Base-by-base conservation (phyloP, 139 green algal species). In the Spirogloea muscicola region DNA sequence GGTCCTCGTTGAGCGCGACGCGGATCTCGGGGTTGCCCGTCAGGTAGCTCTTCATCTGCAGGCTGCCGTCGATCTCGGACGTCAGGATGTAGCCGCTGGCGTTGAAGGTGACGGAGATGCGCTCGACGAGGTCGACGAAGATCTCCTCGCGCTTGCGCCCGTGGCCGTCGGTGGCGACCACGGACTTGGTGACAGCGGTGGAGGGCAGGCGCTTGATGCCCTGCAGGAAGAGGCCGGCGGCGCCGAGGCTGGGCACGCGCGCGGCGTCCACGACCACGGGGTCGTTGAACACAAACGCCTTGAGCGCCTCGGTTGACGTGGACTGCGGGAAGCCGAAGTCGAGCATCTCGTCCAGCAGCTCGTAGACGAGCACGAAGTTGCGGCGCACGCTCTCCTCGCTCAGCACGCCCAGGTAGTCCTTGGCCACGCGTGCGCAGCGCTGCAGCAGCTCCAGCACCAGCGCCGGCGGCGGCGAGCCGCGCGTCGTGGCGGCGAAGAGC, bases 51-150 rank as follows among this genome's bases (percentile, higher is more conserved):
- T 95, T 93, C 68, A 91, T 90, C 83, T 93, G 88, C 37, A 96
- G 90, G 21, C 86, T 80, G 4, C 92, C 91, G 74, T 94, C 85
- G 18, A 98, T 91, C 68, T 96, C 92, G 5, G 85, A 89, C 5
- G 82, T 85, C 49, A 91, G 83, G 37, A 94, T 74, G 72, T 91
- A 88, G 21, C 94, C 94, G 42, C 51, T 79, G 18, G 90, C 76
- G 51, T 91, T 94, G 84, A 98, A 98, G 38, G 90, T 95, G 66
- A 89, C 89, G 3, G 80, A 91, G 43, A 99, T 71, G 18, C 91
- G 91, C 87, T 99, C 94, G 37, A 99, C 91, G 38, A 99, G 88
- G 74, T 99, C 94, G 36, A 99, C 92, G 80, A 97, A 99, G 44
- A 99, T 97, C 85, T 98, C 94, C 46, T 97, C 90, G 0, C 84